Evolutionary conservation across 129 eudicot genomes (phyloP).

Genomic region (Ambrosia trifida): DNA sequence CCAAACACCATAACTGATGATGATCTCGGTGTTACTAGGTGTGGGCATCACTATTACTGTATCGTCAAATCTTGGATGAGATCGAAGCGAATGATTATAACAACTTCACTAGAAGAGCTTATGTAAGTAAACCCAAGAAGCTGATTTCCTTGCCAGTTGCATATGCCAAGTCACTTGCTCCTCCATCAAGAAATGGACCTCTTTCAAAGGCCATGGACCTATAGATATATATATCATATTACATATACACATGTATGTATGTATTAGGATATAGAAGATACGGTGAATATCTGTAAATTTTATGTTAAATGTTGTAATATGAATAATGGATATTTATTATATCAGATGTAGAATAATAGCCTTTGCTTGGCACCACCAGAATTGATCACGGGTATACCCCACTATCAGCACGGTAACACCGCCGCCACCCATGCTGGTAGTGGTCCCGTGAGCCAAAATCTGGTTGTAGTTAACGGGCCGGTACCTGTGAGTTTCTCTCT

Average conservation of each 20-base stretch:
- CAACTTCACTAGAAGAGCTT: conserved; percentile 88
- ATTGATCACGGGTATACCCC: too few species aligned
- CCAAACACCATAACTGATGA: background rate
- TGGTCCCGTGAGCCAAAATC: too few species aligned
- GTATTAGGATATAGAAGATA: conserved; percentile 27
- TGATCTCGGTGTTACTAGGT: conserved; percentile 53
- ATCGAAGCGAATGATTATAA: conserved; percentile 96
- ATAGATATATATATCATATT: conserved; percentile 22
- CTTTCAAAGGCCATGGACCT: conserved; percentile 29
- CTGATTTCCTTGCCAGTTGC: conserved; percentile 78
- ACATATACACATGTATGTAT: background rate
- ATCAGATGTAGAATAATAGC: background rate
- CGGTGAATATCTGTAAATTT: conserved; percentile 32
- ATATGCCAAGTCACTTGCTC: conserved; percentile 74
- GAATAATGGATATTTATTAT: conserved; percentile 10
- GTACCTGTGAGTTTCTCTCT: too few species aligned
- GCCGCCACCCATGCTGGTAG: too few species aligned
- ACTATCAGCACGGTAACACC: too few species aligned
- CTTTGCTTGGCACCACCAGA: too few species aligned
- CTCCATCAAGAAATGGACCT: conserved; percentile 48
- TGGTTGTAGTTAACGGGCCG: too few species aligned
- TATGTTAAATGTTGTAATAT: conserved; percentile 35
- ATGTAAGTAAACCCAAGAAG: conserved; percentile 88
- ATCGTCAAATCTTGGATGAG: conserved; percentile 86
- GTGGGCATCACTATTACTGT: conserved; percentile 88